A percentile compares a stretch with the other conserved stretches of the same genome.
Conservation (phyloP, 2,329 filamentous ascomycete genomes). For the Ceratocystis lukuohia region DNA sequence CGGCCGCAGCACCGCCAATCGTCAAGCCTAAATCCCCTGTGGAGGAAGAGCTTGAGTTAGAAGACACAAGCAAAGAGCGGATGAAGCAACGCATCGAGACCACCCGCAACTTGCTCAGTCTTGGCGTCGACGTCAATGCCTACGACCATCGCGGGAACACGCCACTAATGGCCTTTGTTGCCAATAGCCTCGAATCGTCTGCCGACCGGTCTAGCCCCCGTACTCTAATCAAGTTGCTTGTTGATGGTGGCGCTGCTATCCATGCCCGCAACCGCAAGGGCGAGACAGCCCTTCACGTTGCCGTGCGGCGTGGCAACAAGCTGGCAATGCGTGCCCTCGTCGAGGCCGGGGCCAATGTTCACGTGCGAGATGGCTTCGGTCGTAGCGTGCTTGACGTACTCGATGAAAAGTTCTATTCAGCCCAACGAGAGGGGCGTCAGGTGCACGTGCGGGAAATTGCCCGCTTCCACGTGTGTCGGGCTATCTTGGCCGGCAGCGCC, state of each 20-base stretch:
- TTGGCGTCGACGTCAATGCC: conserved; percentile 37
- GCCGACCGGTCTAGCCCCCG: conserved; percentile 30
- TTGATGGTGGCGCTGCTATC: conserved; percentile 32
- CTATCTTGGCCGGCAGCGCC: conserved; percentile 31
- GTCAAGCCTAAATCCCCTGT: conserved; percentile 21
- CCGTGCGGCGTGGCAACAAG: conserved; percentile 40
- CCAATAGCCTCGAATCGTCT: conserved; percentile 37
- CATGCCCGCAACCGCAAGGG: conserved; percentile 40
- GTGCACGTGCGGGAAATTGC: conserved; percentile 28
- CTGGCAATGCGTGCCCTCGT: conserved; percentile 36
- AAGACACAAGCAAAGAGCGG: conserved; percentile 20
- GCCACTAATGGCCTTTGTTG: conserved; percentile 42
- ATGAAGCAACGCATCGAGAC: conserved; percentile 25
- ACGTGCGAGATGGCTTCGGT: conserved; percentile 33
- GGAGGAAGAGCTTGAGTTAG: conserved; percentile 4
- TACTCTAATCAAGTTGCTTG: conserved; percentile 32
- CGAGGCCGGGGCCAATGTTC: conserved; percentile 35
- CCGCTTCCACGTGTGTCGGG: conserved; percentile 33
- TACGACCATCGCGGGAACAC: conserved; percentile 40
- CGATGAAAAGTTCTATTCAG: conserved; percentile 29
- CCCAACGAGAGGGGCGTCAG: conserved; percentile 25
- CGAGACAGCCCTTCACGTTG: conserved; percentile 43
- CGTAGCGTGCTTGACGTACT: conserved; percentile 35
- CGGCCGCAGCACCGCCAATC: conserved; percentile 18
- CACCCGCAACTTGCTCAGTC: conserved; percentile 26